Evolutionary conservation across 2,329 filamentous ascomycete species (phyloP), one percentile per base, ranked within the genome.

Genomic region (Fusarium ambrosium): DNA sequence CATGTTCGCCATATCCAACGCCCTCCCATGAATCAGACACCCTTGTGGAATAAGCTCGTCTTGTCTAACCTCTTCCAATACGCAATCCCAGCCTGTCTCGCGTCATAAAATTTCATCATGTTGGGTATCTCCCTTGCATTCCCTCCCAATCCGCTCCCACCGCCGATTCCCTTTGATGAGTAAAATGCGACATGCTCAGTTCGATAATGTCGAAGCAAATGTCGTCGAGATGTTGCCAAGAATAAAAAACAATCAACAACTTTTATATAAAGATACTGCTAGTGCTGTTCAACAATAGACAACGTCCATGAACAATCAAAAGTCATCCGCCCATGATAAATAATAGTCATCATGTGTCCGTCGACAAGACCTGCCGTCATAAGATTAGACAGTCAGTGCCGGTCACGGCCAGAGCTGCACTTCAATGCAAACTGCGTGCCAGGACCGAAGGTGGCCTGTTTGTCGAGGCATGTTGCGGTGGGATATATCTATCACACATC

Each of bases 401-500:
- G 65, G 43, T 43, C 45, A 48, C 24, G 53, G 41, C 43, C 29
- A 18, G 34, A 32, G 43, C 34, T 48, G 48, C 29, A 60, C 18
- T 22, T 43, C 45, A 63, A 36, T 66, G 36, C 27, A n/a, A 22
- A 24, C 27, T 64, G 45, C 41, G 60, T 64, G 32, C 34, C 56
- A 48, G 39, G 27, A 51, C 34, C 51, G 34, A 60, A 58, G 60
- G 43, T 55, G 55, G 37, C 64, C 56, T 72, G 67, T 58, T 72
- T 63, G 37, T 68, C 62, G 63, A 71, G 64, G 29, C 67, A 64
- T 60, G 63, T 64, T 65, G 68, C 70, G 66, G 74, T 70, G 72
- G 64, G 75, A 78, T 77, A 79, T 76, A 77, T 79, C 75, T 79
- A 77, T 73, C 77, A 51, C 73, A 68, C 66, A 65, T 77, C 70